phyloP scores from a whole-genome alignment of 2,329 filamentous ascomycete species.

The Pseudopithomyces chartarum region DNA sequence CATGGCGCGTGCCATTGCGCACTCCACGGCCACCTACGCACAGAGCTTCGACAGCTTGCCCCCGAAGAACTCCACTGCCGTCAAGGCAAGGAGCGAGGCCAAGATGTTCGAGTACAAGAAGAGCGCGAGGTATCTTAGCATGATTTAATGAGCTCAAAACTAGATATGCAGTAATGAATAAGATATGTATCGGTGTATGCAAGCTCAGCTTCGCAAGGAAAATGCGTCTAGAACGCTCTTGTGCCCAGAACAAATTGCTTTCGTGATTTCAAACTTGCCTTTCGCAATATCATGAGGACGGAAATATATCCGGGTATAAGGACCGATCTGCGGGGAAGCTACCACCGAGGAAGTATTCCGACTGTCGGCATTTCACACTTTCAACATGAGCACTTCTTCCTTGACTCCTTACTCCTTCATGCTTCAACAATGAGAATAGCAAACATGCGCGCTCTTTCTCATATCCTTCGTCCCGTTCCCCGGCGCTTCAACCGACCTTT shows the following conservation, averaged over 20 bases:
- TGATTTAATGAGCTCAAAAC: conserved; percentile 1
- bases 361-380: not conserved
- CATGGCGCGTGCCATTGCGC: conserved; percentile 66
- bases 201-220: not conserved
- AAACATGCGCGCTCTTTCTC: not conserved
- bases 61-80: conserved; percentile 29
- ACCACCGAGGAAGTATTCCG: not conserved
- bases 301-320: not conserved
- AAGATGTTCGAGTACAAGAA: conserved; percentile 12
- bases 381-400: not conserved
- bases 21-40: conserved; percentile 42
- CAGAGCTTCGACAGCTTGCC: conserved; percentile 38
- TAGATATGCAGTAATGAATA: not conserved
- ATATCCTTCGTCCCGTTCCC: not conserved
- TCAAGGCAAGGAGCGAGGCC: conserved; percentile 1
- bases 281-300: not conserved
- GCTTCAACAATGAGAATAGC: not conserved
- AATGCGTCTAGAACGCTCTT: not conserved
- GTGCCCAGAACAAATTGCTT: not conserved
- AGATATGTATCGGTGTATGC: not conserved
- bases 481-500: not conserved
- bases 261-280: not conserved
- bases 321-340: conserved; percentile 3
- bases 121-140: conserved; percentile 10
- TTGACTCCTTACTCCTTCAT: not conserved